phyloP scores from a whole-genome alignment of 2,329 filamentous ascomycete species.

The Botrytis elliptica region DNA sequence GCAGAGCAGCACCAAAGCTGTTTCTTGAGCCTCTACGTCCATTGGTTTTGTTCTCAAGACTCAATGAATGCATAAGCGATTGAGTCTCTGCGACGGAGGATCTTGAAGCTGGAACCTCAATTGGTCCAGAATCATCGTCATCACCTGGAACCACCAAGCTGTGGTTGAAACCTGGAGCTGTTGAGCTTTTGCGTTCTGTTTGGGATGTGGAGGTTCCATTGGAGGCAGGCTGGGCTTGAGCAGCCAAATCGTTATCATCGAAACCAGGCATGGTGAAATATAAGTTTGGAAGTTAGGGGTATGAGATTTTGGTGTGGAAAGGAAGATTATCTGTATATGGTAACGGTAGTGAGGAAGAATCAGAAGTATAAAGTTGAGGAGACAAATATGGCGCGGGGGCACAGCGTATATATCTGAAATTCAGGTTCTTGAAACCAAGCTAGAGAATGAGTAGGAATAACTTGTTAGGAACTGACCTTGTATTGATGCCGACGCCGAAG shows the following conservation, averaged over 20 bases:
- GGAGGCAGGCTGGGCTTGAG: constrained; percentile 37
- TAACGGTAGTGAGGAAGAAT: background rate
- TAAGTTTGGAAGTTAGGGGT: background rate
- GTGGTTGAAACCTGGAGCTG: constrained; percentile 18
- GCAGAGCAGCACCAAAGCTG: constrained; percentile 71
- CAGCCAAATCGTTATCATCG: constrained; percentile 56
- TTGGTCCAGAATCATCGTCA: constrained; percentile 40
- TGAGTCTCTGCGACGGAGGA: constrained; percentile 67
- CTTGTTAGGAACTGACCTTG: constrained; percentile 17
- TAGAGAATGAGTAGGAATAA: constrained; percentile 32
- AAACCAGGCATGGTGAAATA: constrained; percentile 56
- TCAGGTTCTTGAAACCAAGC: constrained; percentile 29
- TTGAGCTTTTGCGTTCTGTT: constrained; percentile 30
- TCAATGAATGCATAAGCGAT: constrained; percentile 72
- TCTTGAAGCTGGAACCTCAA: constrained; percentile 69
- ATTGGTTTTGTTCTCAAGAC: constrained; percentile 54
- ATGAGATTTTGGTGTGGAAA: background rate
- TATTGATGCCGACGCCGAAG: constrained; percentile 10
- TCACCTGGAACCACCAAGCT: constrained; percentile 17
- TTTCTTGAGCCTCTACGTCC: constrained; percentile 69
- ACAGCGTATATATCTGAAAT: constrained; percentile 35
- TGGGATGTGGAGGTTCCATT: constrained; percentile 25
- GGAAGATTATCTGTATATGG: background rate
- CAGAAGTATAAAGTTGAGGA: background rate
- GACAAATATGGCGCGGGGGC: background rate